Base-by-base conservation (phyloP, 148 eudicot genomes). In the Silene latifolia region DNA sequence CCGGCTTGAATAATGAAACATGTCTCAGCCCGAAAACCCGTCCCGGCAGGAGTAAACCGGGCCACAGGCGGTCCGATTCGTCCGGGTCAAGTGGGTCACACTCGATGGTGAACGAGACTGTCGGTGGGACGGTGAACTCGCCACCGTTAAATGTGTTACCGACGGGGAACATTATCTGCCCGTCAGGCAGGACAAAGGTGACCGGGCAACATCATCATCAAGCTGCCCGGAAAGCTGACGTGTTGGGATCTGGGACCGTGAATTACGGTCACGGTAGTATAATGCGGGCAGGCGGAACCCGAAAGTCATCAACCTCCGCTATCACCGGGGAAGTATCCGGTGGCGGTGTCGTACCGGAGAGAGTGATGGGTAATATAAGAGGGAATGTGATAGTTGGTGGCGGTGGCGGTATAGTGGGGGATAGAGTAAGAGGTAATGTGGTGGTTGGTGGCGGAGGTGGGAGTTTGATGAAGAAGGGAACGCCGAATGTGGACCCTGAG, bases 251-350 rank as follows among this genome's bases (percentile, higher is more conserved):
- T 0, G 98, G 94, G 0, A 69, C 75, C 5, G 88, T 82, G 9
- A 79, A 86, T 78, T 93, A 93, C 69, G 98, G 97, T 35, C 91
- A 90, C 58, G 97, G 97, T 0, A 94, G 90, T 35, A 88, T 91
- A 84, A 90, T 91, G 87, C 87, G 93, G 10, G 53, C 75, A 39
- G 80, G 80, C 11, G 63, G 35, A 9, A 73, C 63, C 56, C 78
- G 65, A 8, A 70, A 71, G 56, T 67, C 78, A 7, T 32, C 64
- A 21, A n/a, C 15, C 25, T 24, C 64, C 23, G 20, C 68, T 18
- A 13, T n/a, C 69, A 65, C 69, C 48, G 69, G 23, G n/a, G 70
- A 67, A 67, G 4, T 60, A 60, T 23, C 25, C 64, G 64, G 27
- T 23, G 64, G 64, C 14, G 14, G 27, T 11, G 64, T 51, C 17